Percentiles rank a stretch among this genome's conserved stretches.
These are phyloP conservation scores for Jatropha curcas DNA, from an alignment of 345 rosid genomes.

Conservation along the genomic window DNA sequence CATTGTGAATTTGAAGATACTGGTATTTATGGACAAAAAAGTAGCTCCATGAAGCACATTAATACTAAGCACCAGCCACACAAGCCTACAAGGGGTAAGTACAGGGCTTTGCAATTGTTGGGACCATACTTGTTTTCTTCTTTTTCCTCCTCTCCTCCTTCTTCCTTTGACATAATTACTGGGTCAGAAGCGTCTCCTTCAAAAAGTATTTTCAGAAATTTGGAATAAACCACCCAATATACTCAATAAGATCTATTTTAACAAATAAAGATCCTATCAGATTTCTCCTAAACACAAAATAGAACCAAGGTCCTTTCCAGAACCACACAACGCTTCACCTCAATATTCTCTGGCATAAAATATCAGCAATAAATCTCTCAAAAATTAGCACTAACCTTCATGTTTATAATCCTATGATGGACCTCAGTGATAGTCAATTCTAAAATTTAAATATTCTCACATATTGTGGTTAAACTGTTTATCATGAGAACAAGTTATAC, in stretches of 20 bases:
- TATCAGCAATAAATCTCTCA: background rate
- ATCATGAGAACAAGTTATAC: background rate
- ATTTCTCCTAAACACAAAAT: background rate
- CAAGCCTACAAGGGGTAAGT: background rate
- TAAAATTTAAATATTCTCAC: background rate
- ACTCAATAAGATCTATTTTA: background rate
- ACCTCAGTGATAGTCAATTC: background rate
- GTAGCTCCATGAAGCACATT: background rate
- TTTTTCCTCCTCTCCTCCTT: background rate
- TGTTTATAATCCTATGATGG: background rate
- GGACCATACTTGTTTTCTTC: background rate
- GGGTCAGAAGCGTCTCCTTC: background rate
- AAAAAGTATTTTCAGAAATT: background rate
- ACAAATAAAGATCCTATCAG: background rate
- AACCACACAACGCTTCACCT: background rate
- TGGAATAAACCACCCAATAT: background rate
- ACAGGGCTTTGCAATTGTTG: conserved; percentile 2
- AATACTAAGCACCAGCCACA: background rate
- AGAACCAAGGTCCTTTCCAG: background rate
- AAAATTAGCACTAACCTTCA: background rate
- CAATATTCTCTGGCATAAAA: background rate
- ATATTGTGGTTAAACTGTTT: background rate
- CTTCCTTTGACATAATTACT: background rate
- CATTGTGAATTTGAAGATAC: background rate
- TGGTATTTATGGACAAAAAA: background rate